Percentiles rank a stretch among this genome's conserved stretches.
Evolutionary conservation across 2,329 filamentous ascomycete species (phyloP).

Genomic region (Nemania sp.): DNA sequence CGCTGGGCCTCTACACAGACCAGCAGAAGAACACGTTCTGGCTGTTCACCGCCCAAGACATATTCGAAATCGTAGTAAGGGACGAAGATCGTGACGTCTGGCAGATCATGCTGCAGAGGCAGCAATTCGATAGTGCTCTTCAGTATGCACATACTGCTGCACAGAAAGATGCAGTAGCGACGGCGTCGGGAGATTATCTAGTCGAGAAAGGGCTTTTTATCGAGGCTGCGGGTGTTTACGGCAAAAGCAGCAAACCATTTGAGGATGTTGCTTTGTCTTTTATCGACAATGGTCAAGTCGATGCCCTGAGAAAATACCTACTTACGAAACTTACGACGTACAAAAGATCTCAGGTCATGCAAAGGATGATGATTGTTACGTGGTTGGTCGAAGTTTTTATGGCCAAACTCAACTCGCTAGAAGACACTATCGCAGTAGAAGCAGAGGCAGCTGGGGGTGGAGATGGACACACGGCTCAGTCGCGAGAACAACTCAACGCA

Average conservation of each 20-base stretch:
- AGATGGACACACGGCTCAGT: conserved; percentile 70
- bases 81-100: conserved; percentile 93
- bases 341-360: conserved; percentile 86
- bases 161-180: conserved; percentile 90
- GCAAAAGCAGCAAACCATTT: conserved; percentile 94
- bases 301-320: conserved; percentile 89
- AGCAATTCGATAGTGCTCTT: conserved; percentile 87
- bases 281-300: conserved; percentile 86
- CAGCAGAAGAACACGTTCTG: conserved; percentile 96
- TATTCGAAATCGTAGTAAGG: conserved; percentile 89
- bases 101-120: conserved; percentile 86
- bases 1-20: conserved; percentile 85
- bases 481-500: conserved; percentile 69
- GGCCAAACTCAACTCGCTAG: conserved; percentile 92
- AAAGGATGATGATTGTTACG: conserved; percentile 90
- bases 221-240: conserved; percentile 89
- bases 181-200: conserved; percentile 87
- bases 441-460: conserved; percentile 79
- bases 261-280: conserved; percentile 92
- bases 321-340: conserved; percentile 79
- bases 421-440: conserved; percentile 90
- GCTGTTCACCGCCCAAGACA: conserved; percentile 89
- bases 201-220: conserved; percentile 79
- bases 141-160: conserved; percentile 78
- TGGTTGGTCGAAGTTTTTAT: conserved; percentile 98